phyloP scores from a whole-genome alignment of 148 eudicot genomes.

The Chenopodium berlandieri region DNA sequence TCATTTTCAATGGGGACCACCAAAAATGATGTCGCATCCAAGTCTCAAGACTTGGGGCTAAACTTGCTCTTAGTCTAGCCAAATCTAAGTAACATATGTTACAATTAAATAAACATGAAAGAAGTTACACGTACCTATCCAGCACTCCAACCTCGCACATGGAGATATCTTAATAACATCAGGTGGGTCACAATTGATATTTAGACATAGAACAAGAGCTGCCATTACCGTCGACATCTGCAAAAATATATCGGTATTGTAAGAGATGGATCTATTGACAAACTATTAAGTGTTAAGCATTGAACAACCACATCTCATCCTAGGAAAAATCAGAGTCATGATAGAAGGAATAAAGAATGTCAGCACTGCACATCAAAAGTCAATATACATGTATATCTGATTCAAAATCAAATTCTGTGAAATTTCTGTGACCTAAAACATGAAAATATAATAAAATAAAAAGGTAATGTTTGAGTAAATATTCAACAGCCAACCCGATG shows the following conservation, averaged over 20 bases:
- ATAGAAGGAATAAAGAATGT: not conserved
- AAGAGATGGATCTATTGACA: too few species aligned
- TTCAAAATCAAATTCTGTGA: not conserved
- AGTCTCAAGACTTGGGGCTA: too few species aligned
- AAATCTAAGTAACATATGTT: not conserved
- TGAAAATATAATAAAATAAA: too few species aligned
- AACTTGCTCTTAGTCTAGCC: too few species aligned
- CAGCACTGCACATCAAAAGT: not conserved
- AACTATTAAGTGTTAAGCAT: not conserved
- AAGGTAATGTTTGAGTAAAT: too few species aligned
- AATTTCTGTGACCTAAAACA: too few species aligned
- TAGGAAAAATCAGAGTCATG: too few species aligned
- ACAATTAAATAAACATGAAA: not conserved
- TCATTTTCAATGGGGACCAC: too few species aligned
- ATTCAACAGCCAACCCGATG: too few species aligned
- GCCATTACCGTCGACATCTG: constrained; percentile 97
- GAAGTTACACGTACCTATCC: constrained; percentile 73
- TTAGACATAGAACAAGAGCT: constrained; percentile 91
- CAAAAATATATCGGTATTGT: constrained; percentile 18
- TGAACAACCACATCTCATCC: not conserved
- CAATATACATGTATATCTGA: not conserved
- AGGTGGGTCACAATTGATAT: constrained; percentile 90
- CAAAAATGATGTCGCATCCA: too few species aligned
- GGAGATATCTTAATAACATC: constrained; percentile 97
- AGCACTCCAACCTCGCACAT: constrained; percentile 96